Evolutionary conservation across 2,329 filamentous ascomycete genomes (phyloP).

Genomic region (Alternaria brassicicola): DNA sequence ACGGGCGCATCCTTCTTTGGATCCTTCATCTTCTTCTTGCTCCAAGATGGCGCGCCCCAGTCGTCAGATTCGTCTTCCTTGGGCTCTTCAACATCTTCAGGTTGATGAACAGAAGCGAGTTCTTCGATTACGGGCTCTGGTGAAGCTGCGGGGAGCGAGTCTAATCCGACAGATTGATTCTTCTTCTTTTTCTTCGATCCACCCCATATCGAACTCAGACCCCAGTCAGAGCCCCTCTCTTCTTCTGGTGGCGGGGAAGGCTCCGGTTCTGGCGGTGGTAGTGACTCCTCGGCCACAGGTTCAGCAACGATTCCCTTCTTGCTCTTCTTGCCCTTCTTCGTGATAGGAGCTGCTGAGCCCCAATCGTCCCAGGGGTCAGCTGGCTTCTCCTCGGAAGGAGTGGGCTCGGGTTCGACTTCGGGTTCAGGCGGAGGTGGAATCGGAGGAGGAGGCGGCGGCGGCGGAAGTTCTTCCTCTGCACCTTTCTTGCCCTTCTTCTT

Average conservation of each 20-base stretch:
- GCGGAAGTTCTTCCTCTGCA: constrained; percentile 30
- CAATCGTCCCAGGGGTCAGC: constrained; percentile 39
- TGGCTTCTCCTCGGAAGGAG: constrained; percentile 30
- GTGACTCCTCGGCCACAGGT: constrained; percentile 23
- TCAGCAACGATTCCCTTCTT: constrained; percentile 49
- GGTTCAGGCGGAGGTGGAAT: constrained; percentile 47
- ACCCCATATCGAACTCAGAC: constrained; percentile 48
- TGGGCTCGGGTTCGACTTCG: constrained; percentile 36
- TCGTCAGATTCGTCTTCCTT: constrained; percentile 59
- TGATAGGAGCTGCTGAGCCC: constrained; percentile 19
- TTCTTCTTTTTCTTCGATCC: constrained; percentile 57
- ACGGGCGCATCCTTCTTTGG: constrained; percentile 49
- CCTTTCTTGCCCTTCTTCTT: constrained; percentile 44
- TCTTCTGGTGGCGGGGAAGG: constrained; percentile 41
- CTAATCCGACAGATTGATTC: constrained; percentile 45
- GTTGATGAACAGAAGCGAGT: constrained; percentile 45
- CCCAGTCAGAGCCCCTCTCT: constrained; percentile 44
- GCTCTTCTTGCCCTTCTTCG: constrained; percentile 40
- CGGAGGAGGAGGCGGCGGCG: constrained; percentile 38
- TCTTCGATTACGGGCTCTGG: constrained; percentile 39
- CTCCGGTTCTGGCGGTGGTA: constrained; percentile 31
- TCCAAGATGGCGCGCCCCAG: constrained; percentile 63
- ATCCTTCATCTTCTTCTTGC: constrained; percentile 54
- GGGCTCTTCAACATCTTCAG: constrained; percentile 59
- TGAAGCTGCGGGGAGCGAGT: constrained; percentile 38